Base-by-base conservation (phyloP, 1,284 basidiomycete genomes). In the Microbotryomycetes sp. region DNA sequence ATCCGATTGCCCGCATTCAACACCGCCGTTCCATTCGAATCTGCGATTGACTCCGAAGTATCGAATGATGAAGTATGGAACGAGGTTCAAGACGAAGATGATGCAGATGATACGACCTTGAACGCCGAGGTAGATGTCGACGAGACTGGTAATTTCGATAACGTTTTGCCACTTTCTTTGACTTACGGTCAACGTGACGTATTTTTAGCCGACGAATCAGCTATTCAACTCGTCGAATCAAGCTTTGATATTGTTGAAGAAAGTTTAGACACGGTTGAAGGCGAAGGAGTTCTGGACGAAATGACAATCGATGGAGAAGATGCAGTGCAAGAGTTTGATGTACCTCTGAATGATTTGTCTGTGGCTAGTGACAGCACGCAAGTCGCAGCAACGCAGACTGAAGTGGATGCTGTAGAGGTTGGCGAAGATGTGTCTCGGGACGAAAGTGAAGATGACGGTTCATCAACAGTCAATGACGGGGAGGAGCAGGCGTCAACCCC, bases 1-100 rank as follows among this genome's bases (percentile, higher is more conserved):
- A 42, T 67, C 1, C 55, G 62, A 1, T 25, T 63, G 6, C 64
- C 60, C 1, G n/a, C 42, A 26, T 31, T 53, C 12, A 28, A 55
- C 49, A 32, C 56, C 6, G 31, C 57, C 25, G 55, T 54, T 30
- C 51, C 23, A 15, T 3, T 22, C n/a, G 3, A 22, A 25, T 9
- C 49, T 45, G 19, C 31, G 16, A 31, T 54, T 7, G 31, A 47
- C 25, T 25, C 36, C 9, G 51, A 28, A 31, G 32, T 26, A 25
- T 22, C 9, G 59, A n/a, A 26, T 23, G 23, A 52, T 12, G 19
- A 32, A 3, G 19, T 30, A 1, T 22, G 48, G 14, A 45, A 25
- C 16, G 22, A 47, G 19, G 48, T 25, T 9, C 9, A 4, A 23
- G 48, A 50, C 4, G 36, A 56, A 4, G 32, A 51, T 9, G 29